Conservation (phyloP, 495 filamentous ascomycete species). For the Xylaria palmicola region DNA sequence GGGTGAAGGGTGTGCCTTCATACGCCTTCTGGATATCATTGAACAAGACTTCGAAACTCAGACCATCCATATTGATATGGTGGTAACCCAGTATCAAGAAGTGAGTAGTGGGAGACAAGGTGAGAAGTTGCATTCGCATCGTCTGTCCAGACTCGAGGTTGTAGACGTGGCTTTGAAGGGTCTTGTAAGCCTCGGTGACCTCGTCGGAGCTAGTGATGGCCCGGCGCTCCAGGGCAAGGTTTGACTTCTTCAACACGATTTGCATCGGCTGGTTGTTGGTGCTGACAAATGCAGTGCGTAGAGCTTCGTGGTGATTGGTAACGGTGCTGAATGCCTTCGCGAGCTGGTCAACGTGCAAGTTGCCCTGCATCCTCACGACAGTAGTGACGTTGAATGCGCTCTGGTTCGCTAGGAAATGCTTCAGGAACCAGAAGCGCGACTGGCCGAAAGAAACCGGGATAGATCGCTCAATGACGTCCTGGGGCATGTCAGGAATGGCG, state of each 20-base stretch:
- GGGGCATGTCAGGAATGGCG: too few species aligned
- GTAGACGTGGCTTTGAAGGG: constrained; percentile 17
- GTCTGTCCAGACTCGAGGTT: constrained; percentile 19
- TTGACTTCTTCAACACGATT: constrained; percentile 9
- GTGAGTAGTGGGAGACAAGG: constrained; percentile 3
- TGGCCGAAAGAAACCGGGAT: constrained; percentile 35
- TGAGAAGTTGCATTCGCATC: constrained; percentile 20
- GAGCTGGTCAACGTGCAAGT: constrained; percentile 20
- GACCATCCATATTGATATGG: constrained; percentile 33
- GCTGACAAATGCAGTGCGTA: constrained; percentile 40
- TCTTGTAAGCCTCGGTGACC: background rate
- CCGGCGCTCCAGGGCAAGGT: constrained; percentile 11
- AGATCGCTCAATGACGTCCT: too few species aligned
- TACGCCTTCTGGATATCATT: constrained; percentile 11
- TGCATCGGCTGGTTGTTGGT: constrained; percentile 6
- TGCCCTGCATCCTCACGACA: constrained; percentile 26
- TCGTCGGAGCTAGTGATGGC: background rate
- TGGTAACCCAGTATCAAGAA: constrained; percentile 28
- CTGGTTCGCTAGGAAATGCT: constrained; percentile 32
- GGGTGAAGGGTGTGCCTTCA: background rate
- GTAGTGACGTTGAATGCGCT: constrained; percentile 37
- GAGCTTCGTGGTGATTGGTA: constrained; percentile 37
- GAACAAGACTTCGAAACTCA: constrained; percentile 18
- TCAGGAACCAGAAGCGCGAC: constrained; percentile 50
- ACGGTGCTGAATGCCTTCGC: constrained; percentile 27